These are phyloP conservation scores for Aureobasidium zeae DNA, from an alignment of 2,329 filamentous ascomycete genomes.

Conservation along the genomic window DNA sequence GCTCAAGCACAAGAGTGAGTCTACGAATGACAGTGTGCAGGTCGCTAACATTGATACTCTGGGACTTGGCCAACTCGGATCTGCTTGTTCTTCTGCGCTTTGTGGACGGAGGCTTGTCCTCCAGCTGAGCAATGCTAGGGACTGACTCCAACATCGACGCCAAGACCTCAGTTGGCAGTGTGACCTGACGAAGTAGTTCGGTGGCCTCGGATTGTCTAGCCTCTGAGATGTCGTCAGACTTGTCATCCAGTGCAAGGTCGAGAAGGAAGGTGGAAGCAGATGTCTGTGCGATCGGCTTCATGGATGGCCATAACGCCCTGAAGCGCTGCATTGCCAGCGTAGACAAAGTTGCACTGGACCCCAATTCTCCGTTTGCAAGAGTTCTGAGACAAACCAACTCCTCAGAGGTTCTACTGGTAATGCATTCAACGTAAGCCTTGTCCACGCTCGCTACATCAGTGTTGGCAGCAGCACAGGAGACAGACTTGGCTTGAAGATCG, in stretches of 20 bases:
- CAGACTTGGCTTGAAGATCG: slow-evolving; percentile 40
- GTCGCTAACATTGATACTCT: slow-evolving; percentile 54
- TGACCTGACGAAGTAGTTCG: slow-evolving; percentile 62
- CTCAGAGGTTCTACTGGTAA: slow-evolving; percentile 49
- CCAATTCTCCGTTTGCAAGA: slow-evolving; percentile 38
- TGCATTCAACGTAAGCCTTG: slow-evolving; percentile 42
- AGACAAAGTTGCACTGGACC: slow-evolving; percentile 43
- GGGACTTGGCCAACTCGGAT: slow-evolving; percentile 54
- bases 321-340: slow-evolving; percentile 60
- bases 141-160: slow-evolving; percentile 64
- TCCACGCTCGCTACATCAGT: slow-evolving; percentile 43
- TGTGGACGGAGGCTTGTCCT: slow-evolving; percentile 60
- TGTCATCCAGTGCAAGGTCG: slow-evolving; percentile 46
- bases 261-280: slow-evolving; percentile 55
- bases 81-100: slow-evolving; percentile 75
- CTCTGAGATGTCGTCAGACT: slow-evolving; percentile 25
- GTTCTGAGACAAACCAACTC: slow-evolving; percentile 46
- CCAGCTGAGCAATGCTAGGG: slow-evolving; percentile 62
- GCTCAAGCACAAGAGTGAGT: slow-evolving; percentile 77
- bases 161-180: slow-evolving; percentile 65
- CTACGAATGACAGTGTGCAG: slow-evolving; percentile 60
- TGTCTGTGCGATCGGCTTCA: slow-evolving; percentile 56
- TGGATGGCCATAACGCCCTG: slow-evolving; percentile 59
- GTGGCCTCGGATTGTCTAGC: slow-evolving; percentile 49
- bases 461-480: slow-evolving; percentile 42